A percentile compares a stretch with the other conserved stretches of the same genome.
Evolutionary conservation across 305 asterid genomes (phyloP).

Genomic region (Fraxinus platypoda): DNA sequence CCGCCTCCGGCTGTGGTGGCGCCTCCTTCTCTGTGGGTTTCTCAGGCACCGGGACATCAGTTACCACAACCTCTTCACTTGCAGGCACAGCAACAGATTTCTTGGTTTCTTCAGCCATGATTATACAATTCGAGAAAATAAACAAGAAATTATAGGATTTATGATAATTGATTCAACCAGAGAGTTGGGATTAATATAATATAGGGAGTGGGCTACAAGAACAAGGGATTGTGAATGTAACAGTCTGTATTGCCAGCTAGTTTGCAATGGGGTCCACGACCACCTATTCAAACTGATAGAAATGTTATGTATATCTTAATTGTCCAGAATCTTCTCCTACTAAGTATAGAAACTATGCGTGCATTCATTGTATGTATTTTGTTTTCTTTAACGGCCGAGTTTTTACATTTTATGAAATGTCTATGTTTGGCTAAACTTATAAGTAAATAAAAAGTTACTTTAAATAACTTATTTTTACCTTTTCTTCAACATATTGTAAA

Average conservation of each 20-base stretch:
- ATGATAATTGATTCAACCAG: neutral
- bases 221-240: conserved; percentile 21
- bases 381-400: neutral
- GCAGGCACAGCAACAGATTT: conserved; percentile 32
- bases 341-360: neutral
- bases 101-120: conserved; percentile 84
- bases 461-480: neutral
- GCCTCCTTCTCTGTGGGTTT: conserved; percentile 43
- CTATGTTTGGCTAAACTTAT: neutral
- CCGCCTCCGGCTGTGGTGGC: conserved; percentile 32
- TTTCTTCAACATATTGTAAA: neutral
- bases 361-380: neutral
- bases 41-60: conserved; percentile 50
- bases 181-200: conserved; percentile 12
- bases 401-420: neutral
- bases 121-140: neutral
- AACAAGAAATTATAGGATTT: neutral
- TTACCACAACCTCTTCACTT: conserved; percentile 33
- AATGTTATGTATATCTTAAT: neutral
- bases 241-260: conserved; percentile 59
- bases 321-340: neutral
- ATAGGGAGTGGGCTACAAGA: conserved; percentile 22
- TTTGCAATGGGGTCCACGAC: conserved; percentile 37
- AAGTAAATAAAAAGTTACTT: neutral
- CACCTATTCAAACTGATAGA: neutral